phyloP scores from a whole-genome alignment of 2,329 filamentous ascomycete genomes.

The Paramyrothecium sp. region DNA sequence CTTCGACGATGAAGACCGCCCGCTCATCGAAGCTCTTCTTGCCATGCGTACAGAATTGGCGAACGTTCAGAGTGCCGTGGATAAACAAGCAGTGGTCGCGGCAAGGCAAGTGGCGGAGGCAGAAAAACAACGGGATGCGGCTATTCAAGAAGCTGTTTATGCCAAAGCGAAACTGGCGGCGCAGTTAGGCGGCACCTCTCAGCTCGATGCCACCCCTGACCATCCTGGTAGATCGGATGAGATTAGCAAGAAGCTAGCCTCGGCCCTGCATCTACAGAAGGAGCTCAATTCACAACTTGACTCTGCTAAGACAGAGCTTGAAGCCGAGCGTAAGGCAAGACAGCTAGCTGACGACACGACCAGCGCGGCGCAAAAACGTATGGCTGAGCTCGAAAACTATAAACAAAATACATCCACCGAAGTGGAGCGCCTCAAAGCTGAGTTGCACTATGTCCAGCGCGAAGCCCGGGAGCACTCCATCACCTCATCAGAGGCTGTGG shows the following conservation, averaged over 20 bases:
- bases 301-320: conserved; percentile 65
- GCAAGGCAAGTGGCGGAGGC: conserved; percentile 90
- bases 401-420: conserved; percentile 83
- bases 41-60: conserved; percentile 87
- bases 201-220: conserved; percentile 60
- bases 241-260: conserved; percentile 78
- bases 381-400: conserved; percentile 79
- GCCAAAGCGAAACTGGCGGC: conserved; percentile 90
- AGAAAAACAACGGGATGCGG: conserved; percentile 89
- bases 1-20: conserved; percentile 89
- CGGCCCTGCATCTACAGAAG: conserved; percentile 73
- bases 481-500: conserved; percentile 72
- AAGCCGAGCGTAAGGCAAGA: conserved; percentile 77
- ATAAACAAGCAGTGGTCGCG: conserved; percentile 81
- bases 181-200: conserved; percentile 63
- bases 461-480: conserved; percentile 79
- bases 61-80: conserved; percentile 86
- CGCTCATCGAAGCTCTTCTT: conserved; percentile 86
- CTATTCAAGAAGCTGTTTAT: conserved; percentile 93
- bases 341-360: conserved; percentile 87
- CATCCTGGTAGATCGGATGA: conserved; percentile 59
- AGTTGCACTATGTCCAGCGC: conserved; percentile 78
- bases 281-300: conserved; percentile 80
- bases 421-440: conserved; percentile 79
- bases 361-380: conserved; percentile 76